A percentile compares a stretch with the other conserved stretches of the same genome.
These are phyloP conservation scores for Herpetomonas samuelpessoai DNA, from an alignment of 208 protist species.

Conservation along the genomic window DNA sequence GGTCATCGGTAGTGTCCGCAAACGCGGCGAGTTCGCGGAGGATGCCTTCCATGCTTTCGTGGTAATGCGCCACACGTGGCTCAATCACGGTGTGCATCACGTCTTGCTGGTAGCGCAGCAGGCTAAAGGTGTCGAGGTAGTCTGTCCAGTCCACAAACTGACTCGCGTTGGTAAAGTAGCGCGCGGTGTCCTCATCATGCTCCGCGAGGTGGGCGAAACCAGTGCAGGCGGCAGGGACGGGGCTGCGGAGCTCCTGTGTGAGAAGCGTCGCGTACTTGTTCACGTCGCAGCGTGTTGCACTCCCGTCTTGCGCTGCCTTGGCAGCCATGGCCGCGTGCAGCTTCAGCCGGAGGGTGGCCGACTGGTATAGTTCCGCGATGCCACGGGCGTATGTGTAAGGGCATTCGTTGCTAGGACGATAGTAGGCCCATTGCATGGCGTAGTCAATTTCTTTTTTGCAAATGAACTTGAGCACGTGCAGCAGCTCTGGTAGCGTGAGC, in stretches of 20 bases:
- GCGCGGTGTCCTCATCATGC: background rate
- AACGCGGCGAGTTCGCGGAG: slow-evolving; percentile 9
- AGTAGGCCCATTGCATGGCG: slow-evolving; percentile 54
- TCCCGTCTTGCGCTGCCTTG: background rate
- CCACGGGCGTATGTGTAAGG: slow-evolving; percentile 56
- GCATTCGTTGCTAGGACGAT: slow-evolving; percentile 74
- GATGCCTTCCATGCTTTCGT: slow-evolving; percentile 15
- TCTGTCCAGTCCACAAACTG: slow-evolving; percentile 28
- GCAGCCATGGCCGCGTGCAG: background rate
- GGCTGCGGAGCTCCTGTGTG: slow-evolving; percentile 10
- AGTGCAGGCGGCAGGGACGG: slow-evolving; percentile 3
- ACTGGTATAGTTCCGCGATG: slow-evolving; percentile 46
- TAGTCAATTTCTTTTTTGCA: slow-evolving; percentile 61
- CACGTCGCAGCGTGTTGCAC: background rate
- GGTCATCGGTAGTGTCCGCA: slow-evolving; percentile 9
- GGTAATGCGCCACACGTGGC: slow-evolving; percentile 27
- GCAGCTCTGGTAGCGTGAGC: slow-evolving; percentile 3
- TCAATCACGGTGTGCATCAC: slow-evolving; percentile 16
- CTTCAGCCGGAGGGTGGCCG: slow-evolving; percentile 16
- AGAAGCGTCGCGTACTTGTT: slow-evolving; percentile 1
- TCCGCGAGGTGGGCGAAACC: slow-evolving; percentile 1
- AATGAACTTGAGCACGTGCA: slow-evolving; percentile 15
- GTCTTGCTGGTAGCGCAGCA: slow-evolving; percentile 30
- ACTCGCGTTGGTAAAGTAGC: slow-evolving; percentile 1
- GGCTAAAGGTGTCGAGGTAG: slow-evolving; percentile 36